phyloP scores from a whole-genome alignment of 257 asterid species.

The Solanum gandarillasii region DNA sequence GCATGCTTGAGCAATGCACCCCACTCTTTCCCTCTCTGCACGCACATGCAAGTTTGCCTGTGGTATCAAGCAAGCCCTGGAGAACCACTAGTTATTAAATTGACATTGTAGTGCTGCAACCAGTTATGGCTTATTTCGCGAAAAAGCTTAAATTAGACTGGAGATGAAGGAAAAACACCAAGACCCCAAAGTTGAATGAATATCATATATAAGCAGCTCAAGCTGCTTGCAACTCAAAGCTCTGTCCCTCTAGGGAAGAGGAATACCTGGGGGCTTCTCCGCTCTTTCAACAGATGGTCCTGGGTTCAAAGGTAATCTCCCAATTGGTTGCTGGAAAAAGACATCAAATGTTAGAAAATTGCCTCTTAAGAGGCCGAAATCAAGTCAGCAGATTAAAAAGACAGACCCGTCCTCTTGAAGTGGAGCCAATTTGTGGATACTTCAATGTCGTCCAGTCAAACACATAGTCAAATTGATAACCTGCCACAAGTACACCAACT shows the following conservation, averaged over 20 bases:
- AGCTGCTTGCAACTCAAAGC: neutral
- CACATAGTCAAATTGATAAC: conserved; percentile 75
- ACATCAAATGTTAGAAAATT: neutral
- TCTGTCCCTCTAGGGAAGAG: neutral
- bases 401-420: conserved; percentile 49
- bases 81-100: neutral
- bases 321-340: conserved; percentile 42
- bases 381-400: neutral
- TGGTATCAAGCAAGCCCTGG: neutral
- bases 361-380: neutral
- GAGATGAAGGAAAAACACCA: neutral
- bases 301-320: conserved; percentile 42
- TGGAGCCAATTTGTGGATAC: conserved; percentile 70
- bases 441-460: conserved; percentile 93
- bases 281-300: conserved; percentile 59
- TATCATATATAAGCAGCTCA: neutral
- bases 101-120: neutral
- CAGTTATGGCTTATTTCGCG: neutral
- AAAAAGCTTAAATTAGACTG: neutral
- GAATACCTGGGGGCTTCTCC: conserved; percentile 59
- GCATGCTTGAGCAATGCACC: neutral
- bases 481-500: conserved; percentile 20
- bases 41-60: neutral
- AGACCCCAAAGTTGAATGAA: neutral
- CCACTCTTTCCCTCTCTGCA: neutral